Conservation (phyloP, 352 stramenopile species). For the Peronospora belbahrii region DNA sequence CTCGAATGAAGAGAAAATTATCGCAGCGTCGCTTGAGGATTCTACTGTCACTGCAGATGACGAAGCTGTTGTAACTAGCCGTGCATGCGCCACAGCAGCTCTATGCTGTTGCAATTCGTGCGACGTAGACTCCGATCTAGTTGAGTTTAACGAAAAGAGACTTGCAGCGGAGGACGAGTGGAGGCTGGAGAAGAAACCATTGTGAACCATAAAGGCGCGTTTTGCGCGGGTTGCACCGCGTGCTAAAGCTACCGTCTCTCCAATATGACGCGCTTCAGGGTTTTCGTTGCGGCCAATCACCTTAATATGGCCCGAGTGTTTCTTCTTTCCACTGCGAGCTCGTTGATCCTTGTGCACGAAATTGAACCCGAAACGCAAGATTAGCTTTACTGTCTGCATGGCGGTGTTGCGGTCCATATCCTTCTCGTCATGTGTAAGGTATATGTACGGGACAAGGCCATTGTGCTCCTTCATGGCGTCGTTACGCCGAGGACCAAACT, state of each 20-base stretch:
- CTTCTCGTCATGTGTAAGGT: conserved; percentile 70
- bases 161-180: conserved; percentile 22
- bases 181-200: conserved; percentile 23
- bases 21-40: conserved; percentile 20
- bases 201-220: conserved; percentile 42
- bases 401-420: conserved; percentile 82
- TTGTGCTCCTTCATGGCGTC: conserved; percentile 69
- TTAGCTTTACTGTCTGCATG: conserved; percentile 75
- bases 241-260: conserved; percentile 43
- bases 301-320: conserved; percentile 37
- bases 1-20: conserved; percentile 21
- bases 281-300: conserved; percentile 66
- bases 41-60: conserved; percentile 19
- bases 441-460: conserved; percentile 71
- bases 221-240: conserved; percentile 44
- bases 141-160: conserved; percentile 27
- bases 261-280: conserved; percentile 37
- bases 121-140: conserved; percentile 17
- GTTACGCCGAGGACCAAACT: conserved; percentile 55
- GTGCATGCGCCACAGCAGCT: conserved; percentile 18
- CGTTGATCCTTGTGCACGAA: conserved; percentile 61
- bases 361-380: conserved; percentile 58
- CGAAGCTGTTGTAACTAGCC: conserved; percentile 16
- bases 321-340: conserved; percentile 29
- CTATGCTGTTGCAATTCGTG: conserved; percentile 10